A percentile compares a stretch with the other conserved stretches of the same genome.
Conservation (phyloP, 345 rosid species). For the Aquilaria yunnanensis region DNA sequence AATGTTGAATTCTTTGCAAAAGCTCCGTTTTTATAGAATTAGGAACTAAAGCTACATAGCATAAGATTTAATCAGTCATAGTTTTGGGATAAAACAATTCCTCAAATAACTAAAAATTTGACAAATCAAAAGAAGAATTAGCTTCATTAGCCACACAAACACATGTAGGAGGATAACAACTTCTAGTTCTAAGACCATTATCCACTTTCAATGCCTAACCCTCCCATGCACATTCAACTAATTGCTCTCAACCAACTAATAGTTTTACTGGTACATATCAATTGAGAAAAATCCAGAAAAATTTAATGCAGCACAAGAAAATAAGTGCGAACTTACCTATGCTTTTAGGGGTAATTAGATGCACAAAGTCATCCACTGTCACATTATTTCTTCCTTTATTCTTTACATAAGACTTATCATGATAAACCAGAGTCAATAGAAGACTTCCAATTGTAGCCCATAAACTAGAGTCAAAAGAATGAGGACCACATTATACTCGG, state of each 20-base stretch:
- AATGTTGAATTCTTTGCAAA: slow-evolving; percentile 41
- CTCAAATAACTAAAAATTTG: background rate
- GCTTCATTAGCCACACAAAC: background rate
- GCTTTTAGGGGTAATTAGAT: slow-evolving; percentile 40
- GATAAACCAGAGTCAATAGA: slow-evolving; percentile 2
- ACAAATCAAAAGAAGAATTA: background rate
- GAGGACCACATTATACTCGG: no score
- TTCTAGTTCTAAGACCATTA: background rate
- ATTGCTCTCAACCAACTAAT: background rate
- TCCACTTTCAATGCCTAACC: no score
- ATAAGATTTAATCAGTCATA: background rate
- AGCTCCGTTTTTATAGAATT: slow-evolving; percentile 48
- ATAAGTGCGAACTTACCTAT: slow-evolving; percentile 29
- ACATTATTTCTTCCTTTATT: slow-evolving; percentile 49
- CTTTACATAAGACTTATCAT: slow-evolving; percentile 21
- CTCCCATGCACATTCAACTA: background rate
- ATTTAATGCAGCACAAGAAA: background rate
- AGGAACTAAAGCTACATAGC: slow-evolving; percentile 46
- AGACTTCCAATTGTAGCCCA: background rate
- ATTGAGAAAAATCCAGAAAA: no score
- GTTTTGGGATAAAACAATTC: background rate
- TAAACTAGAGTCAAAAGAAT: no score
- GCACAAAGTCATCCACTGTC: slow-evolving; percentile 43
- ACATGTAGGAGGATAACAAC: no score
- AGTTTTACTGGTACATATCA: background rate